Percentiles rank a stretch among this genome's conserved stretches.
phyloP scores from a whole-genome alignment of 2,329 filamentous ascomycete genomes.

The Ceratocystis ficicola region DNA sequence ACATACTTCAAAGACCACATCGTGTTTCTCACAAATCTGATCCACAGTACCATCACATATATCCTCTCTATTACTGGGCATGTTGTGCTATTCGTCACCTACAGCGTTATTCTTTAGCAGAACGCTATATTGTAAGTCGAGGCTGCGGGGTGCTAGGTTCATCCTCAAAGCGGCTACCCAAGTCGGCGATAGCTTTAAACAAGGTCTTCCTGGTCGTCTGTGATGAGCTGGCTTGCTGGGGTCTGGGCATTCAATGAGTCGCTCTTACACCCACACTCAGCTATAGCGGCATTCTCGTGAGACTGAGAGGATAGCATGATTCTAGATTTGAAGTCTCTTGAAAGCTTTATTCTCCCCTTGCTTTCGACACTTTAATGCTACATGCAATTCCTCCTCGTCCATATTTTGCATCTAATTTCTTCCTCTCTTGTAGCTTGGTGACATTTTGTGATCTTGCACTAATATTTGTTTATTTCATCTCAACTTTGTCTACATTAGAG shows the following conservation, averaged over 20 bases:
- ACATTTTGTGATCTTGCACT: too few relatives aligned
- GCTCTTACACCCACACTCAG: conserved; percentile 69
- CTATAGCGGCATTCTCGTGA: conserved; percentile 38
- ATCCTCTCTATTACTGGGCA: conserved; percentile 61
- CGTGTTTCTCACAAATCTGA: conserved; percentile 60
- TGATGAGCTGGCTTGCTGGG: conserved; percentile 53
- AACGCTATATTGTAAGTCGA: conserved; percentile 60
- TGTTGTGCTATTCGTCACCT: conserved; percentile 68
- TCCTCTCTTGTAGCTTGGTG: too few relatives aligned
- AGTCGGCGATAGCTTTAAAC: conserved; percentile 62
- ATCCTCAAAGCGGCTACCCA: conserved; percentile 38
- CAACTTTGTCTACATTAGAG: too few relatives aligned
- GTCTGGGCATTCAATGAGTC: conserved; percentile 76
- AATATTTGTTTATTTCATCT: too few relatives aligned
- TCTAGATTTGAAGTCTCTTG: conserved; percentile 24
- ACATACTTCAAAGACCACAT: conserved; percentile 62
- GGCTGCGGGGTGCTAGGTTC: conserved; percentile 60
- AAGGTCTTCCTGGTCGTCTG: conserved; percentile 53
- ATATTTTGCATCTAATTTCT: too few relatives aligned
- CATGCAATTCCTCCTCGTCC: too few relatives aligned
- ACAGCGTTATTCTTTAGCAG: conserved; percentile 67
- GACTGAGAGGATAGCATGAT: too few relatives aligned
- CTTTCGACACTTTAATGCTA: too few relatives aligned
- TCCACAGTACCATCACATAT: conserved; percentile 66
- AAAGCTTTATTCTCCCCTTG: conserved; percentile 55